Percentiles rank a stretch among this genome's conserved stretches.
phyloP scores from a whole-genome alignment of 805 yeast species.

The Barnettozyma salicaria region DNA sequence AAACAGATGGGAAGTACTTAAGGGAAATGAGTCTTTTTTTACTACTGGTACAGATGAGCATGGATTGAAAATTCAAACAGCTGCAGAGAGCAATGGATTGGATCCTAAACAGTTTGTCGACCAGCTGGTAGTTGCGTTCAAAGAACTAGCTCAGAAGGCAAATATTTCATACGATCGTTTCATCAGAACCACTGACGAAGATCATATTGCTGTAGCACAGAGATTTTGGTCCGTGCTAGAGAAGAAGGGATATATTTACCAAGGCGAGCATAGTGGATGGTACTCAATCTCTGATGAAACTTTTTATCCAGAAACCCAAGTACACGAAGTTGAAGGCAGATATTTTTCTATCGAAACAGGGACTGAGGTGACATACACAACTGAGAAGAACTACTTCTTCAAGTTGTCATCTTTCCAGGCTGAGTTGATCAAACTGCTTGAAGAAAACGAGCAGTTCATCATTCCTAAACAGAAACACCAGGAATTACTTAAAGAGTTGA shows the following conservation, averaged over 20 bases:
- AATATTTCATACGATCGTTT: conserved; percentile 65
- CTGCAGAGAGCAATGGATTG: conserved; percentile 52
- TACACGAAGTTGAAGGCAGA: conserved; percentile 34
- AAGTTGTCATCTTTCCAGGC: conserved; percentile 56
- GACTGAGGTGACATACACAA: conserved; percentile 65
- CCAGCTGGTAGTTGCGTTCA: conserved; percentile 56
- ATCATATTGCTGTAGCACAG: conserved; percentile 62
- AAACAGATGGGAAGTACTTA: conserved; percentile 61
- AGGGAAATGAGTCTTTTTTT: conserved; percentile 42
- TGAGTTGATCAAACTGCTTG: conserved; percentile 43
- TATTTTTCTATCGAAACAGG: conserved; percentile 61
- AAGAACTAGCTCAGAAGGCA: conserved; percentile 50
- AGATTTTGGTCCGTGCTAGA: conserved; percentile 62
- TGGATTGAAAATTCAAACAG: conserved; percentile 88
- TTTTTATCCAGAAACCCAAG: conserved; percentile 80
- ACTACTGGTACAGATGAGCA: conserved; percentile 97
- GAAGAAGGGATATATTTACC: conserved; percentile 62
- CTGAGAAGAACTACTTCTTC: conserved; percentile 86
- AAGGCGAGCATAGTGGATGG: conserved; percentile 90
- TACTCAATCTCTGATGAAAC: conserved; percentile 92
- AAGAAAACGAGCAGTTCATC: conserved; percentile 52
- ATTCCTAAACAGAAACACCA: conserved; percentile 52
- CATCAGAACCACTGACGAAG: conserved; percentile 83
- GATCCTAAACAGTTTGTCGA: conserved; percentile 72
- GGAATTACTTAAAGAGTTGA: conserved; percentile 54